Conservation (phyloP, 495 filamentous ascomycete species). For the Gamarada debralockiae region DNA sequence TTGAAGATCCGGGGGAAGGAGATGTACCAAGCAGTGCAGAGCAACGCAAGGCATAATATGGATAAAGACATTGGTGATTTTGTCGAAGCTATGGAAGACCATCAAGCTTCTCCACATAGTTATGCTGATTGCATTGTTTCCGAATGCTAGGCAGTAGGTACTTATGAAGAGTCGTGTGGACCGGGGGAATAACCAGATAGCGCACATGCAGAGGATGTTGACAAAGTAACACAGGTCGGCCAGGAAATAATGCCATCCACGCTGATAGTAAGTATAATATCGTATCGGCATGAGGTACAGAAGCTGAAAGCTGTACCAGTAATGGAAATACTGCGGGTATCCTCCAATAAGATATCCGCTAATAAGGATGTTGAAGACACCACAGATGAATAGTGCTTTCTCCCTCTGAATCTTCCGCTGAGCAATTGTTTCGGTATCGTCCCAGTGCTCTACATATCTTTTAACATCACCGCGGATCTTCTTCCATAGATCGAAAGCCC, state of each 20-base stretch:
- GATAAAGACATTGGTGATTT: conserved; percentile 88
- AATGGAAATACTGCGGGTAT: conserved; percentile 76
- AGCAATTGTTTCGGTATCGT: conserved; percentile 78
- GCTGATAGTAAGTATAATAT: conserved; percentile 79
- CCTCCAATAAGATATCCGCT: conserved; percentile 88
- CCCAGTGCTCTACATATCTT: conserved; percentile 50
- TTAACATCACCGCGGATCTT: neutral
- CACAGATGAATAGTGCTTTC: conserved; percentile 91
- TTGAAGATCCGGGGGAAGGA: conserved; percentile 60
- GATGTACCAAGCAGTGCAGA: conserved; percentile 83
- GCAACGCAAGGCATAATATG: conserved; percentile 95
- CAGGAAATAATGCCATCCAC: conserved; percentile 92
- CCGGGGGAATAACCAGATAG: conserved; percentile 83
- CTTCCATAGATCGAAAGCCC: neutral
- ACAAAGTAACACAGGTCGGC: conserved; percentile 96
- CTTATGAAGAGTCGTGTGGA: conserved; percentile 89
- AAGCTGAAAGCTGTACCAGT: conserved; percentile 83
- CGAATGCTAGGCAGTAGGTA: conserved; percentile 86
- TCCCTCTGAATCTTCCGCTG: no score
- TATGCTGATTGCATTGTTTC: conserved; percentile 94
- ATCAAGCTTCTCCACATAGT: conserved; percentile 98
- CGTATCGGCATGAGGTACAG: conserved; percentile 92
- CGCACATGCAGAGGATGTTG: conserved; percentile 76
- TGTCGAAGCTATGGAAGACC: conserved; percentile 95
- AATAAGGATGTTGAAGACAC: conserved; percentile 92